Base-by-base conservation (phyloP, 1,284 basidiomycete species). In the Leccinum solheimii region DNA sequence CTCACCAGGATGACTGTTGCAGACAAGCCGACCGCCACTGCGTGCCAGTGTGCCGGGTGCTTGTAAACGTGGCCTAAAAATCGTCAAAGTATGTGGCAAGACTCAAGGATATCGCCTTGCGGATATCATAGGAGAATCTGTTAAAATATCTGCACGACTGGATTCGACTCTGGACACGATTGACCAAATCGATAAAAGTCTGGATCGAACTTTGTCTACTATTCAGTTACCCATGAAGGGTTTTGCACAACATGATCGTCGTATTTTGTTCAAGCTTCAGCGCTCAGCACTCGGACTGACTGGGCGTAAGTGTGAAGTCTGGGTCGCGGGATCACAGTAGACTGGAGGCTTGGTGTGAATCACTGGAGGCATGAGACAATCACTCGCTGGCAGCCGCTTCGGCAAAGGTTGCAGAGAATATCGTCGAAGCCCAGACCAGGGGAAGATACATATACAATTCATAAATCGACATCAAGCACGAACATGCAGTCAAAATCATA, bases 381-480 rank as follows among this genome's bases (percentile, higher is more conserved):
- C 14, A 36, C 14, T 7, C 36, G 36, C 36, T 40, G 40, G 10
- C 5, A 43, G 10, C 40, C 40, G 9, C 9, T 43, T 43, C 40
- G 9, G 9, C n/a, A 43, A 43, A 43, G 10, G n/a, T 4, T 19
- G 5, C 40, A n/a, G 8, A n/a, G 10, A 9, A 40, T 40, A 40
- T 16, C 16, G 9, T 38, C 36, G 14, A 38, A 40, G 8, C 38
- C 21, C 45, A 48, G 45, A 21, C 21, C 21, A 26, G 7, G 4
- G 23, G 23, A 50, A 5, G 14, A 26, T 50, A 50, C 23, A 50
- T 50, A 50, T 50, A 50, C 27, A 52, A 64, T 45, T 26, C 60
- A 58, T 62, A 55, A 27, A 60, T 52, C 57, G 27, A 9, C 54
- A 66, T 58, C 43, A 52, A 54, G 30, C n/a, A 56, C n/a, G 14